Evolutionary conservation across 371 early-diverging fungal genomes (phyloP).

Genomic region (Gilbertella persicaria): DNA sequence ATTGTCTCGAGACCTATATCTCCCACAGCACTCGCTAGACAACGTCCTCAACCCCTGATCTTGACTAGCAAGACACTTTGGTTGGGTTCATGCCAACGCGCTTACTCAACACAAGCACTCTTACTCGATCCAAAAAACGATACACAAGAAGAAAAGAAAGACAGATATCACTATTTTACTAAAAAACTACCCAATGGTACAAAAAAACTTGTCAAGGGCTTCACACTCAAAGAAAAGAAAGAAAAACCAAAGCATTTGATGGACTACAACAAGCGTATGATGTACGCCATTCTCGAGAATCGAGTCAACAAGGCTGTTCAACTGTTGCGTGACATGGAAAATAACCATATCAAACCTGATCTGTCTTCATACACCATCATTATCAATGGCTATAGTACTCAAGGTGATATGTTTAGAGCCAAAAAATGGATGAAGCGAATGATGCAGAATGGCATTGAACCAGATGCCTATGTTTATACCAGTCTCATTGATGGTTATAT

Average conservation of each 20-base stretch:
- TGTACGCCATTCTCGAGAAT: conserved; percentile 14
- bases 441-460: conserved; percentile 23
- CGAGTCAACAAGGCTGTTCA: conserved; percentile 37
- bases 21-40: neutral
- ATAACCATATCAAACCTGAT: conserved; percentile 24
- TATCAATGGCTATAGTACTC: conserved; percentile 33
- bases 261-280: conserved; percentile 32
- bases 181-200: conserved; percentile 1
- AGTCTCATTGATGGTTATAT: conserved; percentile 51
- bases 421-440: conserved; percentile 41
- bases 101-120: neutral
- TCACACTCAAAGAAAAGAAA: conserved; percentile 19
- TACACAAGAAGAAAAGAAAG: conserved; percentile 1
- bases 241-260: conserved; percentile 4
- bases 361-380: conserved; percentile 39
- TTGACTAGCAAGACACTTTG: neutral
- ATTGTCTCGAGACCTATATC: conserved; percentile 19
- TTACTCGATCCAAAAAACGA: neutral
- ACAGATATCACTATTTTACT: conserved; percentile 1
- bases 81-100: neutral
- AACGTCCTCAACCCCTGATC: neutral
- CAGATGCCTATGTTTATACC: conserved; percentile 46
- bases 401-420: conserved; percentile 38
- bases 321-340: conserved; percentile 35
- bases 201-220: conserved; percentile 8